These are phyloP conservation scores for Dalbergia oliveri DNA, from an alignment of 306 rosid species.

Conservation along the genomic window DNA sequence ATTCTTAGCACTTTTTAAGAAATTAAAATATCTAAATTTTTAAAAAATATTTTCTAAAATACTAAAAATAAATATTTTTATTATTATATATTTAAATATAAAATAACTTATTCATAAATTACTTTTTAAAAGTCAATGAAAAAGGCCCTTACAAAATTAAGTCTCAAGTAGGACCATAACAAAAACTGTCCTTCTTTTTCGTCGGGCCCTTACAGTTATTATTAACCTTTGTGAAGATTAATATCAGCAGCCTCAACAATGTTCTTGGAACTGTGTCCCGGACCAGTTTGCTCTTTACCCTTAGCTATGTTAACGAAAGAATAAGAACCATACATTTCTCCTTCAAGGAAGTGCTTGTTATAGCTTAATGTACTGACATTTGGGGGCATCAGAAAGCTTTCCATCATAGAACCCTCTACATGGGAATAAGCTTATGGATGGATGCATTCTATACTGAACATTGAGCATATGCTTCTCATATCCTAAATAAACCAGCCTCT, in stretches of 20 bases:
- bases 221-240: conserved; percentile 58
- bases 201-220: too few relatives aligned
- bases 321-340: conserved; percentile 45
- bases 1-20: too few relatives aligned
- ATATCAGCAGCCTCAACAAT: conserved; percentile 59
- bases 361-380: conserved; percentile 30
- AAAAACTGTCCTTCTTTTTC: too few relatives aligned
- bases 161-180: too few relatives aligned
- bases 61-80: too few relatives aligned
- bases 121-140: too few relatives aligned
- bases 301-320: conserved; percentile 51
- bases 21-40: too few relatives aligned
- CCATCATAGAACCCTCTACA: conserved; percentile 44
- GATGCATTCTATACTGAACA: conserved; percentile 53
- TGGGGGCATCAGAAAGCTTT: conserved; percentile 36
- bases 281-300: conserved; percentile 52
- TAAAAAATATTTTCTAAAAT: too few relatives aligned
- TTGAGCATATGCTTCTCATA: conserved; percentile 39
- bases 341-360: conserved; percentile 32
- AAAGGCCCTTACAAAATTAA: too few relatives aligned
- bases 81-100: too few relatives aligned
- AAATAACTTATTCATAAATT: too few relatives aligned
- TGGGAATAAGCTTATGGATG: conserved; percentile 53
- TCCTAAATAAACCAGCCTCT: conserved; percentile 51
- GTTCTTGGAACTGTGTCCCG: conserved; percentile 49